phyloP scores from a whole-genome alignment of 2,329 filamentous ascomycete species.

The Diaporthe batatas region DNA sequence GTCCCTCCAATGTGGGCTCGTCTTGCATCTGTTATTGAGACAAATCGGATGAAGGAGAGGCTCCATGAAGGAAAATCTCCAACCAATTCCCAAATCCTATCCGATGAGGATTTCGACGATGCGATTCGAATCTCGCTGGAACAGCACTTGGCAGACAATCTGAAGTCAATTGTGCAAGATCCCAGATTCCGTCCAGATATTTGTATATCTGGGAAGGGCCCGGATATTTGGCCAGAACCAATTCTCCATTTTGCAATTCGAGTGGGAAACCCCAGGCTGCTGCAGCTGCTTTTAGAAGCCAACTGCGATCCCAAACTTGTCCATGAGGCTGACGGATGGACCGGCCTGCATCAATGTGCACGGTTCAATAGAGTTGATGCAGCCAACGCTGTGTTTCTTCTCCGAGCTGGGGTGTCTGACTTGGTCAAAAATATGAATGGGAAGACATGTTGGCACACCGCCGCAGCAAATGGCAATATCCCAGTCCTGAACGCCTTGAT shows the following conservation, averaged over 20 bases:
- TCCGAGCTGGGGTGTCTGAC: background rate
- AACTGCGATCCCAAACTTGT: background rate
- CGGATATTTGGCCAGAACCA: accelerated
- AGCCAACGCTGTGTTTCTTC: background rate
- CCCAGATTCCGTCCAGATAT: background rate
- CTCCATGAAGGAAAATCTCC: accelerated
- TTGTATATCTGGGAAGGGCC: accelerated
- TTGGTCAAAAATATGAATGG: background rate
- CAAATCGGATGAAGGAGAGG: accelerated
- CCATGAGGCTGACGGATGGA: background rate
- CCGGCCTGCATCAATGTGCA: background rate
- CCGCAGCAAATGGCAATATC: accelerated
- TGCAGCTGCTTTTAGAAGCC: accelerated
- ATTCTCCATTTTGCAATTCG: background rate
- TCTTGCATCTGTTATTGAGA: background rate
- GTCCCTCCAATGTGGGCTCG: background rate
- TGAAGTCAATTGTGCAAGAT: background rate
- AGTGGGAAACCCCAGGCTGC: accelerated
- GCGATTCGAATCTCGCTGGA: background rate
- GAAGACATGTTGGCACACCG: background rate
- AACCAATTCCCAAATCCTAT: accelerated
- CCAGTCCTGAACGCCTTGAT: background rate
- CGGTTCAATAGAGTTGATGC: accelerated
- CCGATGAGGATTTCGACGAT: background rate
- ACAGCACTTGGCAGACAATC: background rate